Percentiles rank a stretch among this genome's conserved stretches.
Evolutionary conservation across 257 asterid species (phyloP).

Genomic region (Solanum infundibuliforme): DNA sequence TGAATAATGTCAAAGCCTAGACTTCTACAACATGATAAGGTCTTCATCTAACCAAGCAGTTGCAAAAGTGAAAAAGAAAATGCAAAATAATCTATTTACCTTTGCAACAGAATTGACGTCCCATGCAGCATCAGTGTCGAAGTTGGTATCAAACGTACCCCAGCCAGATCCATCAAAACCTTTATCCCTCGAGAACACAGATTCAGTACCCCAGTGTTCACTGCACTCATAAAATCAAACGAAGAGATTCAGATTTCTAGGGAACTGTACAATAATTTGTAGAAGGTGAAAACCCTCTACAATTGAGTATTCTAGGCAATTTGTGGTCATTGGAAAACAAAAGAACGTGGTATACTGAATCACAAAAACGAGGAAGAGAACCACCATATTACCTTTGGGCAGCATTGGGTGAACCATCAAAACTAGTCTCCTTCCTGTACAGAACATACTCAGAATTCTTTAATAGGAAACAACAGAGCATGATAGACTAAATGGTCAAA

Average conservation of each 20-base stretch:
- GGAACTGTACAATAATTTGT: not conserved
- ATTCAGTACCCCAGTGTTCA: slow-evolving; percentile 34
- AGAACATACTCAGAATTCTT: not conserved
- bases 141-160: slow-evolving; percentile 64
- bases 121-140: slow-evolving; percentile 58
- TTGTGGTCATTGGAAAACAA: not conserved
- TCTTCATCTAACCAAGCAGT: not conserved
- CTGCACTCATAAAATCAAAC: slow-evolving; percentile 26
- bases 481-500: not conserved
- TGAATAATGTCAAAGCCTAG: slow-evolving; percentile 1
- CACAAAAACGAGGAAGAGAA: not conserved
- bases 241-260: not conserved
- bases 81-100: not conserved
- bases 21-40: not conserved
- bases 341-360: not conserved
- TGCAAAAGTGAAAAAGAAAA: not conserved
- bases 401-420: slow-evolving; percentile 76
- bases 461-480: not conserved
- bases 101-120: slow-evolving; percentile 37
- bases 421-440: slow-evolving; percentile 25
- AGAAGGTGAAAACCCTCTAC: not conserved
- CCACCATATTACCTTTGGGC: slow-evolving; percentile 38
- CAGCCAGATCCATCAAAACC: slow-evolving; percentile 64
- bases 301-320: not conserved
- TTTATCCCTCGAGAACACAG: slow-evolving; percentile 21